Conservation (phyloP, 805 yeast species). For the Maudiozyma saulgeensis region DNA sequence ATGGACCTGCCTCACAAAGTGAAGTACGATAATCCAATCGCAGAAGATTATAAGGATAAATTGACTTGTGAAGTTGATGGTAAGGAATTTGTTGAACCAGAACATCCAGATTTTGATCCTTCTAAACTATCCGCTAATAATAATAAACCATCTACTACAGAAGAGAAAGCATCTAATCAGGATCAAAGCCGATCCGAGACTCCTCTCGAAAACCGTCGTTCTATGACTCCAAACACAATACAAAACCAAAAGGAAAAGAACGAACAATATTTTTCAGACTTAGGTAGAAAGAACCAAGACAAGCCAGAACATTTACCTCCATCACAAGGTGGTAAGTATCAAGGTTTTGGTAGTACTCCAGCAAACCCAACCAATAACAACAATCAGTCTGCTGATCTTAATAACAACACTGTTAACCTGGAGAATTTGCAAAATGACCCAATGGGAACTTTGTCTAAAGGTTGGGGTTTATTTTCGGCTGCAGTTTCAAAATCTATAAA, state of each 20-base stretch:
- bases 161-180: neutral
- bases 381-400: slow-evolving; percentile 1
- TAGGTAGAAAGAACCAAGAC: slow-evolving; percentile 62
- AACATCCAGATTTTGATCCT: slow-evolving; percentile 38
- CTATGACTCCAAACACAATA: slow-evolving; percentile 28
- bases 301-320: slow-evolving; percentile 81
- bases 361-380: slow-evolving; percentile 12
- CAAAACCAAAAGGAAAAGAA: slow-evolving; percentile 45
- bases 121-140: slow-evolving; percentile 6
- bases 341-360: slow-evolving; percentile 84
- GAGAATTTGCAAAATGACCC: slow-evolving; percentile 77
- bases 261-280: slow-evolving; percentile 71
- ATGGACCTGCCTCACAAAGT: slow-evolving; percentile 50
- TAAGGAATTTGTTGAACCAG: slow-evolving; percentile 54
- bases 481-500: slow-evolving; percentile 73
- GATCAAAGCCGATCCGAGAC: slow-evolving; percentile 12
- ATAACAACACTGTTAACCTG: slow-evolving; percentile 40
- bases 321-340: slow-evolving; percentile 86
- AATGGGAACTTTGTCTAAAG: slow-evolving; percentile 77
- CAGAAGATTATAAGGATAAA: slow-evolving; percentile 86
- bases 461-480: slow-evolving; percentile 90
- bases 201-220: slow-evolving; percentile 35
- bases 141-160: neutral
- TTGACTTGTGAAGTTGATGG: slow-evolving; percentile 71
- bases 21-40: slow-evolving; percentile 82